Percentiles rank a stretch among this genome's conserved stretches.
These are phyloP conservation scores for Populus hybrid DNA, from an alignment of 441 rosid genomes.

Conservation along the genomic window DNA sequence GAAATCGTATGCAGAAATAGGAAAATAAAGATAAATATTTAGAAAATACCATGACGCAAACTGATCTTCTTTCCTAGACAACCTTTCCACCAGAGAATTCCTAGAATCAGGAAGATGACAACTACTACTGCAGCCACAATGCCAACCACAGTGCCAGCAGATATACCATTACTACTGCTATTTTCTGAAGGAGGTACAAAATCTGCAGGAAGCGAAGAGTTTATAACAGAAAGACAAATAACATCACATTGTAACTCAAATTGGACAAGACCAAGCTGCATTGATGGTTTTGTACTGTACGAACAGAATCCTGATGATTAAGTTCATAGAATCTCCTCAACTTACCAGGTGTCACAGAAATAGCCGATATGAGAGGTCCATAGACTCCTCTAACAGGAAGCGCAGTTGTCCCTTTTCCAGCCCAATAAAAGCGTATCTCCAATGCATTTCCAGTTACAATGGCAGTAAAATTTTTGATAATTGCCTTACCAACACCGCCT, in stretches of 20 bases:
- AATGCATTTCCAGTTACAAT: constrained; percentile 28
- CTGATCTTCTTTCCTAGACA: constrained; percentile 32
- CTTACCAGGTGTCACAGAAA: constrained; percentile 26
- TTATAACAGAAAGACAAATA: background rate
- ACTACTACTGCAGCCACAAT: constrained; percentile 30
- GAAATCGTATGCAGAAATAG: background rate
- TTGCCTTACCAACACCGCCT: constrained; percentile 34
- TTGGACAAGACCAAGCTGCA: too few species aligned
- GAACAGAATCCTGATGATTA: background rate
- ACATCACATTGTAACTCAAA: background rate
- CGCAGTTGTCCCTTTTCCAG: constrained; percentile 51
- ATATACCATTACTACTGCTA: constrained; percentile 13
- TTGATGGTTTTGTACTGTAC: too few species aligned
- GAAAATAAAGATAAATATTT: background rate
- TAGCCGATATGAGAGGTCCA: constrained; percentile 61
- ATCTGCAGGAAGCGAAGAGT: constrained; percentile 27
- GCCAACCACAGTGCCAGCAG: constrained; percentile 37
- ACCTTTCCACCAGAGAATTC: constrained; percentile 44
- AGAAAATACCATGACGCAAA: constrained; percentile 34
- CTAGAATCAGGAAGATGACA: constrained; percentile 30
- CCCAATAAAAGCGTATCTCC: constrained; percentile 57
- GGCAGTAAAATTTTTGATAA: constrained; percentile 28
- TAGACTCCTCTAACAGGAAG: constrained; percentile 47
- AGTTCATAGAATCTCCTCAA: background rate
- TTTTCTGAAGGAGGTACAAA: constrained; percentile 32